A percentile compares a stretch with the other conserved stretches of the same genome.
Evolutionary conservation across 371 early-diverging fungal species (phyloP).

Genomic region (Rhizomucor miehei): DNA sequence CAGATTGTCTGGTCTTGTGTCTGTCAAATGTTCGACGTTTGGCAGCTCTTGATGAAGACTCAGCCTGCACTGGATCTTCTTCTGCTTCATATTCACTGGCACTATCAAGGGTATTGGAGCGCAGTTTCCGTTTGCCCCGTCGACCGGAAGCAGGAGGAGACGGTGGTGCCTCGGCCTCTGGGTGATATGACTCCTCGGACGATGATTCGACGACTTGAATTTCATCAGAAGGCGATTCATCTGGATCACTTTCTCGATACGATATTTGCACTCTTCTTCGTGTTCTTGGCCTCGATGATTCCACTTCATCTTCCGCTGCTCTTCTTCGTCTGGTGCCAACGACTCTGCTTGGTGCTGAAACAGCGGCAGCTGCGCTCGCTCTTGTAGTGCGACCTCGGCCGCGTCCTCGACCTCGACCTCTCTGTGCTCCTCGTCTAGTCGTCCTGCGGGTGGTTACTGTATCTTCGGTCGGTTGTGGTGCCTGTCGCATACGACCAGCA

Average conservation of each 20-base stretch:
- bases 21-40: constrained; percentile 10
- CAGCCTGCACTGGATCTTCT: constrained; percentile 7
- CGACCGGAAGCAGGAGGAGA: too few species aligned
- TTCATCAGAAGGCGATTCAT: constrained; percentile 44
- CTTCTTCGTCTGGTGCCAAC: background rate
- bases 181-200: too few species aligned
- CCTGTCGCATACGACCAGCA: constrained; percentile 18
- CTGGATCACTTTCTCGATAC: constrained; percentile 48
- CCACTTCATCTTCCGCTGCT: background rate
- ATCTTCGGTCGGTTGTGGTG: constrained; percentile 6
- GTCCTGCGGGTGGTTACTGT: constrained; percentile 1
- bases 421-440: constrained; percentile 3
- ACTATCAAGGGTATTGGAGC: constrained; percentile 10
- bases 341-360: too few species aligned
- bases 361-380: background rate
- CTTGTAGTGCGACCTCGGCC: constrained; percentile 9
- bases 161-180: too few species aligned
- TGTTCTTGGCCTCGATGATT: background rate
- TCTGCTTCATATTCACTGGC: constrained; percentile 5
- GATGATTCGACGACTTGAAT: constrained; percentile 10
- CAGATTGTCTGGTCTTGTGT: constrained; percentile 14
- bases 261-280: constrained; percentile 31
- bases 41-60: constrained; percentile 17
- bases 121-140: constrained; percentile 22
- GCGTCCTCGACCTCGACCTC: constrained; percentile 15